Base-by-base conservation (phyloP, 2,329 filamentous ascomycete genomes). In the Phialemoniopsis sp. region DNA sequence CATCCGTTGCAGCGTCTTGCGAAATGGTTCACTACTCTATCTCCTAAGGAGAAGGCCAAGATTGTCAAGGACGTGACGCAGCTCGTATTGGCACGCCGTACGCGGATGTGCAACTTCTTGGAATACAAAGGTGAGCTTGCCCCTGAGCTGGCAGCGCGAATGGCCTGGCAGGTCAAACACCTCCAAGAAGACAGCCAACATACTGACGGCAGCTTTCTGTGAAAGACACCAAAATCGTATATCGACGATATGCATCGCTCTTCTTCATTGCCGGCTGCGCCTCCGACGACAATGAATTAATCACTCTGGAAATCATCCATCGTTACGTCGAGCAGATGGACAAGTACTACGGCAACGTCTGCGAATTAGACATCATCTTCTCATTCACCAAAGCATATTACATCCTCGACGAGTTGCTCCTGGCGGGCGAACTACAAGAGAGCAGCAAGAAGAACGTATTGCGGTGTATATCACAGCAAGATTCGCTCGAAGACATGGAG, bases 251-350 rank as follows among this genome's bases (percentile, higher is more conserved):
- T 67, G 93, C 93, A 46, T 97, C 93, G 43, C 84, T 98, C 46
- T 98, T 97, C 76, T 98, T 98, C 76, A 98, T 98, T 63, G 90
- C 91, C 57, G 93, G 93, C 55, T 95, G 89, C 70, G 85, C 89
- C 39, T 90, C 90, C n/a, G 89, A 89, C 47, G 93, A 98, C 67
- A 98, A 98, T 67, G 93, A 98, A 63, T 73, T 98, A 59, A 96
- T 97, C 63, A 95, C 89, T 17, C 88, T 98, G 60, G 93, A 98
- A 66, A 89, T 98, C 60, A 94, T 98, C 56, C 93, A 98, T 66
- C 89, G 93, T 67, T 98, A 98, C 63, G 93, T 98, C 59, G 93
- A 98, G 67, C 93, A 98, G 70, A 98, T 98, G 93, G 93, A 98
- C 76, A 98, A 98, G 66, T 98, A 98, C 73, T 98, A 97, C 66